These are phyloP conservation scores for Phyllosticta citriasiana DNA, from an alignment of 2,329 filamentous ascomycete genomes.

Conservation along the genomic window DNA sequence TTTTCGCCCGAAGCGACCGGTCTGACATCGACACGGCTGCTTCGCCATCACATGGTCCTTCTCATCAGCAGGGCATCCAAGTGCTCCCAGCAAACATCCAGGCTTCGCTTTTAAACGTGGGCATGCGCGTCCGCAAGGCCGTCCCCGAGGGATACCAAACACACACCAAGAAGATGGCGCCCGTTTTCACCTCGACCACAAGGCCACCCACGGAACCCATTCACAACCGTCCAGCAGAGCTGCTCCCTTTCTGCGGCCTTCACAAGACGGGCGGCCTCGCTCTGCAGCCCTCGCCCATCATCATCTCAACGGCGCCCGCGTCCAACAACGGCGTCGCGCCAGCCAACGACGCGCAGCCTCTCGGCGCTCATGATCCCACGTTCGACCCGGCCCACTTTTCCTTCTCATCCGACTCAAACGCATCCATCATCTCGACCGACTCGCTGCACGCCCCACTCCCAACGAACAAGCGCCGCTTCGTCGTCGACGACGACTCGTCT, in stretches of 20 bases:
- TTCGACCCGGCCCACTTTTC: conserved; percentile 24
- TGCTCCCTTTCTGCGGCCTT: conserved; percentile 73
- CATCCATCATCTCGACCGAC: conserved; percentile 20
- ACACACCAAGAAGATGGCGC: conserved; percentile 21
- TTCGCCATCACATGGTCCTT: neutral
- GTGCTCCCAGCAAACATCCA: conserved; percentile 57
- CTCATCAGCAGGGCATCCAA: conserved; percentile 10
- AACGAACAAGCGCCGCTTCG: conserved; percentile 32
- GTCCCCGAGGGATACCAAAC: conserved; percentile 94
- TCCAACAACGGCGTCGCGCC: conserved; percentile 27
- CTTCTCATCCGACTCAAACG: conserved; percentile 22
- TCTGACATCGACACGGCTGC: conserved; percentile 7
- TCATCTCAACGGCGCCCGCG: conserved; percentile 24
- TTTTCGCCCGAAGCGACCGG: conserved; percentile 26
- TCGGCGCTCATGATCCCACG: conserved; percentile 5
- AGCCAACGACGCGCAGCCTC: conserved; percentile 14
- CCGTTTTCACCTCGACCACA: neutral
- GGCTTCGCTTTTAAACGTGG: conserved; percentile 77
- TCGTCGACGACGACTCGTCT: conserved; percentile 28
- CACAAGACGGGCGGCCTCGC: conserved; percentile 55
- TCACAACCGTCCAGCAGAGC: conserved; percentile 41
- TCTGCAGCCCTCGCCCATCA: conserved; percentile 18
- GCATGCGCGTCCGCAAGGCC: conserved; percentile 89
- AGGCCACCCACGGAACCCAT: neutral
- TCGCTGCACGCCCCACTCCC: conserved; percentile 18